These are phyloP conservation scores for Nothophytophthora sp. DNA, from an alignment of 352 stramenopile species.

Conservation along the genomic window DNA sequence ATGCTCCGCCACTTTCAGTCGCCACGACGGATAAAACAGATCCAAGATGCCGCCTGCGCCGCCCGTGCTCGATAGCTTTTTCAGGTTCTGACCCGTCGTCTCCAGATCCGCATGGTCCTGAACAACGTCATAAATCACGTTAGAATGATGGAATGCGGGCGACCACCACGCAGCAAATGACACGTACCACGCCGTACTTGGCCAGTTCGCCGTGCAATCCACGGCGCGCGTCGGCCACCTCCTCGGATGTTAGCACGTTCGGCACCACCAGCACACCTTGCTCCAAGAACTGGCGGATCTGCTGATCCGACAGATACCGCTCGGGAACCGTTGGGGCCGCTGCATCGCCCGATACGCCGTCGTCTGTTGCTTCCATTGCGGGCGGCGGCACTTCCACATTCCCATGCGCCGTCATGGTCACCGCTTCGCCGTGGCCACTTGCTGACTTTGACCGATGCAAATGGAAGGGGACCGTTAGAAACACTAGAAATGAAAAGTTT, in stretches of 20 bases:
- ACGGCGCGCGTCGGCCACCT: conserved; percentile 51
- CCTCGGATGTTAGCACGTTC: conserved; percentile 59
- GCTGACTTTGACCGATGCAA: too few species aligned
- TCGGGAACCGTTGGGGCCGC: conserved; percentile 12
- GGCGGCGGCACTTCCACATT: not conserved
- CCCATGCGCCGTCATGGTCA: conserved; percentile 14
- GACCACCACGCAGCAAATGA: not conserved
- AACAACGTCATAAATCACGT: not conserved
- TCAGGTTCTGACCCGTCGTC: conserved; percentile 63
- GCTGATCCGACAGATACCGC: conserved; percentile 44
- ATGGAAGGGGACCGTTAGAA: too few species aligned
- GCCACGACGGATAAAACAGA: conserved; percentile 90
- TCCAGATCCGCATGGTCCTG: conserved; percentile 66
- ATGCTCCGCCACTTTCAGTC: conserved; percentile 75
- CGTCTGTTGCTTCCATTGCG: too few species aligned
- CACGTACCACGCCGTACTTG: conserved; percentile 74
- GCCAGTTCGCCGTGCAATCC: conserved; percentile 67
- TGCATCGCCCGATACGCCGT: conserved; percentile 16
- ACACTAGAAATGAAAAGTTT: not conserved
- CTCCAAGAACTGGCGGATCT: conserved; percentile 65
- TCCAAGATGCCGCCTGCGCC: conserved; percentile 88
- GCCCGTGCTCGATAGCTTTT: conserved; percentile 86
- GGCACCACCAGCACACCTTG: conserved; percentile 77
- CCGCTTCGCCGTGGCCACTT: too few species aligned
- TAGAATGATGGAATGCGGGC: too few species aligned